A percentile compares a stretch with the other conserved stretches of the same genome.
Evolutionary conservation across 1,139 yeast species (phyloP).

Genomic region (Debaryomyces udenii): DNA sequence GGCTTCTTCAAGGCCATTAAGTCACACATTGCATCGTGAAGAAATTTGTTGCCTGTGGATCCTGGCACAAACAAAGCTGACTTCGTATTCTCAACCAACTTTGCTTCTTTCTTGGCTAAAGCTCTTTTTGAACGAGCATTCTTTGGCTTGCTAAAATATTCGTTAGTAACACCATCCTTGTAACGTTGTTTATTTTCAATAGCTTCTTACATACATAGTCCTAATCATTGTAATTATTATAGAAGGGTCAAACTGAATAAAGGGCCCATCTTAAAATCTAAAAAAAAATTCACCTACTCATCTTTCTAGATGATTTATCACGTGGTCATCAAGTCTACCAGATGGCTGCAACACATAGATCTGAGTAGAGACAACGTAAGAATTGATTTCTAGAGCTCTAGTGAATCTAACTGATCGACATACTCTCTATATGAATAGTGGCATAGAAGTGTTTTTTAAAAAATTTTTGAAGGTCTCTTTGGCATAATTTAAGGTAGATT

Average conservation of each 20-base stretch:
- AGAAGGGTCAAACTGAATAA: background rate
- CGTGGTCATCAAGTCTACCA: no score
- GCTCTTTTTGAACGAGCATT: constrained; percentile 97
- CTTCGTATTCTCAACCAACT: constrained; percentile 86
- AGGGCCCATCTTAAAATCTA: background rate
- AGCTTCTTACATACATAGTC: constrained; percentile 51
- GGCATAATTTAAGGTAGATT: no score
- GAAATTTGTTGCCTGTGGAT: constrained; percentile 70
- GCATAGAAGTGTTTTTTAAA: no score
- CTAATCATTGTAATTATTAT: constrained; percentile 53
- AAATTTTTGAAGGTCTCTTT: no score
- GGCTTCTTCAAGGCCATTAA: constrained; percentile 92
- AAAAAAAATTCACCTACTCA: constrained; percentile 11
- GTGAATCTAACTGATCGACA: no score
- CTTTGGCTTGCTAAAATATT: constrained; percentile 58
- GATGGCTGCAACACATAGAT: background rate
- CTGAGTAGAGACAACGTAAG: no score
- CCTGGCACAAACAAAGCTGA: constrained; percentile 93
- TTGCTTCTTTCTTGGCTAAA: constrained; percentile 83
- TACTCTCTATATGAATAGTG: no score
- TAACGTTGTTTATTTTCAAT: background rate
- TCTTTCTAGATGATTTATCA: constrained; percentile 6
- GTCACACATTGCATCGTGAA: constrained; percentile 91
- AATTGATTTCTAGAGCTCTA: background rate
- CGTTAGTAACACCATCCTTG: constrained; percentile 11